Conservation (phyloP, 306 rosid genomes). For the Sicyos baderoa region DNA sequence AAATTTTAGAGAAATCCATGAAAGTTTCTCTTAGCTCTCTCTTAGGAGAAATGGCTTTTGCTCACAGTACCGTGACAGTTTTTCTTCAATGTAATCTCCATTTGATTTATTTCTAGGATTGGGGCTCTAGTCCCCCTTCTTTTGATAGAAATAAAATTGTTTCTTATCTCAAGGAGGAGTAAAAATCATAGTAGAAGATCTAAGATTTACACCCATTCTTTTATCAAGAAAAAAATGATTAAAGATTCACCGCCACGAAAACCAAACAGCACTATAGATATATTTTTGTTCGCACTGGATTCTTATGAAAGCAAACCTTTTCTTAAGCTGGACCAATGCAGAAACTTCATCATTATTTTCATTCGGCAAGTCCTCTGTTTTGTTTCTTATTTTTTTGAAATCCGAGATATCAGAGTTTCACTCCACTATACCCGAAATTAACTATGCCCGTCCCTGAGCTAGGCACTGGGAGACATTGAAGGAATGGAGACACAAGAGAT, state of each 20-base stretch:
- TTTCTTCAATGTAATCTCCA: neutral
- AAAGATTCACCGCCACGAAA: neutral
- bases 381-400: too few species aligned
- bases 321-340: neutral
- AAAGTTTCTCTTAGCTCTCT: conserved; percentile 2
- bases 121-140: neutral
- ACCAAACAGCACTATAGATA: neutral
- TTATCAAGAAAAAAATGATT: neutral
- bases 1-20: conserved; percentile 5
- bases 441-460: too few species aligned
- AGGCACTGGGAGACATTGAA: too few species aligned
- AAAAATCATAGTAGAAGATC: neutral
- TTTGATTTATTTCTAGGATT: conserved; percentile 1
- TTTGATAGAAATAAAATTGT: neutral
- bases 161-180: neutral
- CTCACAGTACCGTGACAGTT: conserved; percentile 1
- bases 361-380: neutral
- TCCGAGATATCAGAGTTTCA: too few species aligned
- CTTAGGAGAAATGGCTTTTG: conserved; percentile 1
- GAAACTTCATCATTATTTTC: neutral
- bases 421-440: too few species aligned
- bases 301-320: neutral
- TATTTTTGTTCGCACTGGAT: neutral
- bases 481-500: too few species aligned
- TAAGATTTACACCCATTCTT: neutral